A percentile compares a stretch with the other conserved stretches of the same genome.
These are phyloP conservation scores for Spergularia bocconei DNA, from an alignment of 148 eudicot species.

Conservation along the genomic window DNA sequence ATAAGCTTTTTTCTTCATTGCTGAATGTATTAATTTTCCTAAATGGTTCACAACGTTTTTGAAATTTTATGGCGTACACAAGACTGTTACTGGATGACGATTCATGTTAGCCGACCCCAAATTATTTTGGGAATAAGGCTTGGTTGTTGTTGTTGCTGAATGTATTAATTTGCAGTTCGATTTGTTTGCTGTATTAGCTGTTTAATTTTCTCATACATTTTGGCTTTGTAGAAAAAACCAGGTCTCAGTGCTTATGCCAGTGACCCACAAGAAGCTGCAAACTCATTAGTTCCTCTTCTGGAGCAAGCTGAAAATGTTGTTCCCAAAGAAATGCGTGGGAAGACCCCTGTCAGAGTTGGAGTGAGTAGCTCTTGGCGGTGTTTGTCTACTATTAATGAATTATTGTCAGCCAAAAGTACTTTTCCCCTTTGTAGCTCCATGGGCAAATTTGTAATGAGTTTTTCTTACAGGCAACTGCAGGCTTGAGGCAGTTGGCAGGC, in stretches of 20 bases:
- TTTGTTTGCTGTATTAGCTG: background rate
- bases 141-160: background rate
- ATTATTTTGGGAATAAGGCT: no score
- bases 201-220: background rate
- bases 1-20: background rate
- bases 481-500: slow-evolving; percentile 84
- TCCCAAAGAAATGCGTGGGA: slow-evolving; percentile 61
- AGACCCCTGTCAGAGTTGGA: slow-evolving; percentile 92
- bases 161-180: background rate
- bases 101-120: no score
- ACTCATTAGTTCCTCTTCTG: slow-evolving; percentile 62
- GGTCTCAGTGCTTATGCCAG: slow-evolving; percentile 80
- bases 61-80: background rate
- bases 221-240: slow-evolving; percentile 59
- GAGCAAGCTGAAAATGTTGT: slow-evolving; percentile 61
- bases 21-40: background rate
- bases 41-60: no score
- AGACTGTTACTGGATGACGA: no score
- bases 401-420: background rate
- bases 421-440: background rate
- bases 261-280: slow-evolving; percentile 84
- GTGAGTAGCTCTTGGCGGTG: slow-evolving; percentile 38
- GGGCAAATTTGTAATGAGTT: background rate
- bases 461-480: slow-evolving; percentile 84
- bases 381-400: slow-evolving; percentile 11